These are phyloP conservation scores for Populus tremula DNA, from an alignment of 345 rosid species.

Conservation along the genomic window DNA sequence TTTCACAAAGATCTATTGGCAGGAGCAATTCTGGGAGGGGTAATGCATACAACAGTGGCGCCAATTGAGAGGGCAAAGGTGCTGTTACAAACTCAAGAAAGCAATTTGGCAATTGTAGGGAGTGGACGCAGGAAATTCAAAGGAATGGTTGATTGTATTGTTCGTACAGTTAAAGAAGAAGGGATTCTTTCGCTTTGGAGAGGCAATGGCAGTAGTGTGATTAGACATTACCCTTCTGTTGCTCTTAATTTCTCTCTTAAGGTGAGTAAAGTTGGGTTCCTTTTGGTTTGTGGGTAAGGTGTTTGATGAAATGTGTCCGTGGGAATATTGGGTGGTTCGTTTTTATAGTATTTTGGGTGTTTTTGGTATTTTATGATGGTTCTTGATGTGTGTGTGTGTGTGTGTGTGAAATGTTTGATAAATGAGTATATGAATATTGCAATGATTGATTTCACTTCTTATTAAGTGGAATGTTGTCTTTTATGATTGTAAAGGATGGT, in stretches of 20 bases:
- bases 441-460: background rate
- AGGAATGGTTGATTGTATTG: slow-evolving; percentile 89
- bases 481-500: background rate
- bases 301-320: slow-evolving; percentile 30
- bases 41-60: slow-evolving; percentile 94
- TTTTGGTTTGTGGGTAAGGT: slow-evolving; percentile 21
- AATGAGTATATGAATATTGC: no score
- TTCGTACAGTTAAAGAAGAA: slow-evolving; percentile 79
- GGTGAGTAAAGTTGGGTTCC: slow-evolving; percentile 23
- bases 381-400: background rate
- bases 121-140: slow-evolving; percentile 65
- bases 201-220: slow-evolving; percentile 93
- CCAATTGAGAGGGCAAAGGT: slow-evolving; percentile 93
- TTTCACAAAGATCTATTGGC: slow-evolving; percentile 86
- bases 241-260: slow-evolving; percentile 97
- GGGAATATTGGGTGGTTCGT: background rate
- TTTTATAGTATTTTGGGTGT: background rate
- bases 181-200: slow-evolving; percentile 88
- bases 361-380: background rate
- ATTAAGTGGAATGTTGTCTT: background rate
- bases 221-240: slow-evolving; percentile 92
- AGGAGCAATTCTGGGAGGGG: slow-evolving; percentile 92
- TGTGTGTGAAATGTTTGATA: no score
- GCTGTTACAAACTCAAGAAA: slow-evolving; percentile 88
- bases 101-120: slow-evolving; percentile 76